Conservation (phyloP, 148 eudicot genomes). For the Pharnaceum exiguum region DNA sequence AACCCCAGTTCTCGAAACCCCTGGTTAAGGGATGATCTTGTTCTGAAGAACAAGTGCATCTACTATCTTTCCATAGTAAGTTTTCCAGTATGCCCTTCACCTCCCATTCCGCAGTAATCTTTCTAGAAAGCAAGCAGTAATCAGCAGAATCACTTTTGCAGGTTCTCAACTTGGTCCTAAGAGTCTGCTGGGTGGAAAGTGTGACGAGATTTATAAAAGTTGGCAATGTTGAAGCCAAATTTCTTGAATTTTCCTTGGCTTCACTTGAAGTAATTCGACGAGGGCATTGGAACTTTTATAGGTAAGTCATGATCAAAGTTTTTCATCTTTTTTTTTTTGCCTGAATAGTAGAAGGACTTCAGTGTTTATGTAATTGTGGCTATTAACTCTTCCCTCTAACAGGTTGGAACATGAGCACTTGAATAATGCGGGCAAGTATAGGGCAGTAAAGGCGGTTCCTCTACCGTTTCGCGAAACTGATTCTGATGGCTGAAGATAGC, state of each 20-base stretch:
- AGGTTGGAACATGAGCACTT: constrained; percentile 94
- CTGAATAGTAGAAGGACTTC: neutral
- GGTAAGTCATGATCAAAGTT: constrained; percentile 35
- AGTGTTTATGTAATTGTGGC: neutral
- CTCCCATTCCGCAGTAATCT: neutral
- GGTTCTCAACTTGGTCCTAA: constrained; percentile 66
- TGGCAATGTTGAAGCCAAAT: constrained; percentile 47
- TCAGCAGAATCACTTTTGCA: constrained; percentile 12
- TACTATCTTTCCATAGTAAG: constrained; percentile 88
- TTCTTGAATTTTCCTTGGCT: constrained; percentile 79
- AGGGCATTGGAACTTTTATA: constrained; percentile 97
- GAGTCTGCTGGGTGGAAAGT: constrained; percentile 90
- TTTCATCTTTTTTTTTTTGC: neutral
- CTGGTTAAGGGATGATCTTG: constrained; percentile 84
- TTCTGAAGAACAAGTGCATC: constrained; percentile 64
- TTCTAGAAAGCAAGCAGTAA: neutral
- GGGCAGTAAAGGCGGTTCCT: constrained; percentile 86
- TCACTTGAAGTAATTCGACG: constrained; percentile 93
- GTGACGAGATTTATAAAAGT: constrained; percentile 45
- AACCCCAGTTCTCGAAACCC: constrained; percentile 59
- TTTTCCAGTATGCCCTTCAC: neutral
- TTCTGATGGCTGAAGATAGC: constrained; percentile 46
- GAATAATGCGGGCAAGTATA: constrained; percentile 78
- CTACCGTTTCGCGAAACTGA: constrained; percentile 75
- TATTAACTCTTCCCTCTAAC: constrained; percentile 7